Conservation (phyloP, 768 basidiomycete genomes). For the Mycena galericulata region DNA sequence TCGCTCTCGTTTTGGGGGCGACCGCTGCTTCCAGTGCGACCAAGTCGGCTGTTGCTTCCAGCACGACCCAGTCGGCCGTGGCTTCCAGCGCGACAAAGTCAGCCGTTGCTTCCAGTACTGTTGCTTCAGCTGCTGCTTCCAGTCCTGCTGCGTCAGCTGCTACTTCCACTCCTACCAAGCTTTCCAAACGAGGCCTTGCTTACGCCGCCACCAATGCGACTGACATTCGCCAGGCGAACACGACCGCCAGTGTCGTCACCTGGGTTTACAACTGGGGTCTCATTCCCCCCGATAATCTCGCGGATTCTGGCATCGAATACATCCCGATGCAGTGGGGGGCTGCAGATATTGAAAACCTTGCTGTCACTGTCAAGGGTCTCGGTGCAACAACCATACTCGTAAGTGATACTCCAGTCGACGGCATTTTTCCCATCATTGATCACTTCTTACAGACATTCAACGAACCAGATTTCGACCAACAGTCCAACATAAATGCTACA, state of each 20-base stretch:
- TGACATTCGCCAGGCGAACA: constrained; percentile 59
- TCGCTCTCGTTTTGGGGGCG: constrained; percentile 32
- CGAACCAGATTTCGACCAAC: constrained; percentile 66
- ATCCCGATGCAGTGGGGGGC: constrained; percentile 69
- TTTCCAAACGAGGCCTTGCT: constrained; percentile 60
- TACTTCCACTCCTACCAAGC: constrained; percentile 44
- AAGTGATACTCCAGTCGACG: constrained; percentile 12
- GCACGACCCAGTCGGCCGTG: no score
- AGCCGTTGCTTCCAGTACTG: background rate
- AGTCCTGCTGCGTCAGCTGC: constrained; percentile 34
- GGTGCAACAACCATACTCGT: constrained; percentile 65
- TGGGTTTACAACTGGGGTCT: constrained; percentile 71
- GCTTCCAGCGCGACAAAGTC: constrained; percentile 22
- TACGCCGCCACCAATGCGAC: constrained; percentile 51
- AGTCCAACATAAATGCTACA: constrained; percentile 59
- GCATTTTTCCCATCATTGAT: background rate
- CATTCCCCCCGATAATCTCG: constrained; percentile 56
- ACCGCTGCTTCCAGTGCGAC: constrained; percentile 49
- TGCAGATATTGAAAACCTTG: constrained; percentile 52
- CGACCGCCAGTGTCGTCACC: constrained; percentile 54
- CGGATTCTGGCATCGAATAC: constrained; percentile 57
- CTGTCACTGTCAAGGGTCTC: constrained; percentile 53
- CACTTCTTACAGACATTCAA: constrained; percentile 57
- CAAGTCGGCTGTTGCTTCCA: constrained; percentile 6
- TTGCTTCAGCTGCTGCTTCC: constrained; percentile 58